Evolutionary conservation across 75 land plant genomes (phyloP).

Genomic region (Adiantum capillusveneris): DNA sequence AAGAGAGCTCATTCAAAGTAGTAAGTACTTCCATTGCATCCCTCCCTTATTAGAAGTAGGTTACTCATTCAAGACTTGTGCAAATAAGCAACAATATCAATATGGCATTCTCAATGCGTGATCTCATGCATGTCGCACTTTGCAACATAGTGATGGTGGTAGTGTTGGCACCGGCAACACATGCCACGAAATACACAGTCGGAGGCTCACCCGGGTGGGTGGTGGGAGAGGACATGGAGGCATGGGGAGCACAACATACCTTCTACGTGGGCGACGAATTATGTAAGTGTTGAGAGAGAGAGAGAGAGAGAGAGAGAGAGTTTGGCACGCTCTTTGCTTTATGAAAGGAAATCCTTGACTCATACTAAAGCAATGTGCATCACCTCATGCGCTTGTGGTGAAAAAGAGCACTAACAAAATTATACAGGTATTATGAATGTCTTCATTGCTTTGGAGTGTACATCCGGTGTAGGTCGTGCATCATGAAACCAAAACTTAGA

Average conservation of each 20-base stretch:
- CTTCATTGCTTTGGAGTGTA: not conserved
- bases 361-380: not conserved
- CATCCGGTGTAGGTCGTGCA: not conserved
- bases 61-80: no score
- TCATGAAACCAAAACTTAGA: not conserved
- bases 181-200: not conserved
- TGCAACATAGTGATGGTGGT: no score
- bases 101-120: no score
- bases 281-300: not conserved
- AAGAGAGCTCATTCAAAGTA: no score
- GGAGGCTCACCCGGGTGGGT: constrained; percentile 2
- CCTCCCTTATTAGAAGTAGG: no score
- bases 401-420: no score
- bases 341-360: not conserved
- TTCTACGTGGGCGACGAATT: constrained; percentile 5
- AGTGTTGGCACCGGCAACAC: not conserved
- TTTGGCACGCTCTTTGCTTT: no score
- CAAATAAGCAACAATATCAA: no score
- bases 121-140: no score
- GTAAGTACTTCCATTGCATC: no score
- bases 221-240: not conserved
- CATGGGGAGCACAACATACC: not conserved
- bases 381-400: no score
- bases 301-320: no score
- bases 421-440: not conserved